These are phyloP conservation scores for Camillea tinctor DNA, from an alignment of 2,329 filamentous ascomycete genomes.

Conservation along the genomic window DNA sequence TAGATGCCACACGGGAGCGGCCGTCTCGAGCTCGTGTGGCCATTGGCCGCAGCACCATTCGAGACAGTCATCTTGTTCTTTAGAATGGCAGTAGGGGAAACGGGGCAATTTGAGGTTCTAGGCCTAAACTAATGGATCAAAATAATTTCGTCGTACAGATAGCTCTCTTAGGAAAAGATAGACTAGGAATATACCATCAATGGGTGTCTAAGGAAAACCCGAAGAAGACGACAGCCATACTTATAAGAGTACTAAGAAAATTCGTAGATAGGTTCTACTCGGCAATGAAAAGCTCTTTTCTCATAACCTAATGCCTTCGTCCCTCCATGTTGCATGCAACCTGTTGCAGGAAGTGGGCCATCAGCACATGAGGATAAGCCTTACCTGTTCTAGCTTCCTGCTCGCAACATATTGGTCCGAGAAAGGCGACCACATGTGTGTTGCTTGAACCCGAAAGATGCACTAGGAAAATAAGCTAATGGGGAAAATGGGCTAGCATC, in stretches of 20 bases:
- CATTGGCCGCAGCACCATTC: slow-evolving; percentile 31
- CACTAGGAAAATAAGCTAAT: slow-evolving; percentile 19
- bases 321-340: slow-evolving; percentile 22
- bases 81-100: neutral
- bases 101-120: neutral
- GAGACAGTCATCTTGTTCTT: slow-evolving; percentile 34
- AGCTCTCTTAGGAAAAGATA: slow-evolving; percentile 3
- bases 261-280: slow-evolving; percentile 10
- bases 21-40: slow-evolving; percentile 41
- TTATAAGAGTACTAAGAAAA: slow-evolving; percentile 31
- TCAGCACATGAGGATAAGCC: slow-evolving; percentile 14
- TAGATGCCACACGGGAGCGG: slow-evolving; percentile 80
- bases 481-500: slow-evolving; percentile 9
- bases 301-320: slow-evolving; percentile 36
- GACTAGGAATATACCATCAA: slow-evolving; percentile 16
- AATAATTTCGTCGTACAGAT: slow-evolving; percentile 1
- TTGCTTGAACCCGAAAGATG: slow-evolving; percentile 8
- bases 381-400: slow-evolving; percentile 27
- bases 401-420: slow-evolving; percentile 41
- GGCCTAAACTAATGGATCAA: neutral
- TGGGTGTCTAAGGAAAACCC: slow-evolving; percentile 7
- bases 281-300: neutral
- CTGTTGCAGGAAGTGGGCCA: slow-evolving; percentile 30
- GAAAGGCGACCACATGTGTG: slow-evolving; percentile 25
- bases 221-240: slow-evolving; percentile 22